Percentiles rank a stretch among this genome's conserved stretches.
These are phyloP conservation scores for Calonectria multiphialidica DNA, from an alignment of 2,329 filamentous ascomycete species.

Conservation along the genomic window DNA sequence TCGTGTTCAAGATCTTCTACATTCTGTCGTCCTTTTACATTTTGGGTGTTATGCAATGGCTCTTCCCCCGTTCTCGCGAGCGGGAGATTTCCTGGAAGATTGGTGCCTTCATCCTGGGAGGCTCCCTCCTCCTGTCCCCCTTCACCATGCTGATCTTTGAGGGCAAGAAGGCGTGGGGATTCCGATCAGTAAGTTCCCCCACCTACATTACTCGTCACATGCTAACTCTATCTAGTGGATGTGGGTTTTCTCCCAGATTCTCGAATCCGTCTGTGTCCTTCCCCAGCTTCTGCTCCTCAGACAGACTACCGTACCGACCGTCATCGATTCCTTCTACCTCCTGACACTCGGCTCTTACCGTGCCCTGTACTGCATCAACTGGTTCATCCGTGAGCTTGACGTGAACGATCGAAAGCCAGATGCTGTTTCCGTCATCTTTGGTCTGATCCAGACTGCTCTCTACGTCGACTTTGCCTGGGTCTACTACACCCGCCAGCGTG, in stretches of 20 bases:
- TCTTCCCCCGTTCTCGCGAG: conserved; percentile 90
- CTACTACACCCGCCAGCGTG: conserved; percentile 91
- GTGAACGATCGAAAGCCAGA: conserved; percentile 71
- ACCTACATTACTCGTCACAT: background rate
- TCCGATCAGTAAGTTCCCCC: conserved; percentile 60
- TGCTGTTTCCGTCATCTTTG: conserved; percentile 84
- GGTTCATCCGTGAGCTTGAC: conserved; percentile 79
- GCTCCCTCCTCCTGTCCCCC: conserved; percentile 76
- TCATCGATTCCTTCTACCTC: conserved; percentile 97
- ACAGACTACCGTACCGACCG: conserved; percentile 94
- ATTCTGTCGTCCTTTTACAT: conserved; percentile 87
- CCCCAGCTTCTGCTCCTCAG: conserved; percentile 92
- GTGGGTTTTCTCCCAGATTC: conserved; percentile 90
- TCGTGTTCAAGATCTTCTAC: conserved; percentile 91
- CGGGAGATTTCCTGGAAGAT: conserved; percentile 95
- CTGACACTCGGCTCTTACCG: conserved; percentile 89
- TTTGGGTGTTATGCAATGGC: conserved; percentile 86
- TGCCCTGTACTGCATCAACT: conserved; percentile 90
- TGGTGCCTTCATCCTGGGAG: conserved; percentile 76
- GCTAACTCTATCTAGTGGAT: conserved; percentile 69
- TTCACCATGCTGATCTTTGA: conserved; percentile 79
- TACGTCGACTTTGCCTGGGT: conserved; percentile 98
- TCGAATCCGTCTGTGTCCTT: conserved; percentile 91
- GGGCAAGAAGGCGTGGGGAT: conserved; percentile 53
- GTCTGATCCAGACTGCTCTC: conserved; percentile 87